These are phyloP conservation scores for Candida mattraensis DNA, from an alignment of 805 yeast species.

Conservation along the genomic window DNA sequence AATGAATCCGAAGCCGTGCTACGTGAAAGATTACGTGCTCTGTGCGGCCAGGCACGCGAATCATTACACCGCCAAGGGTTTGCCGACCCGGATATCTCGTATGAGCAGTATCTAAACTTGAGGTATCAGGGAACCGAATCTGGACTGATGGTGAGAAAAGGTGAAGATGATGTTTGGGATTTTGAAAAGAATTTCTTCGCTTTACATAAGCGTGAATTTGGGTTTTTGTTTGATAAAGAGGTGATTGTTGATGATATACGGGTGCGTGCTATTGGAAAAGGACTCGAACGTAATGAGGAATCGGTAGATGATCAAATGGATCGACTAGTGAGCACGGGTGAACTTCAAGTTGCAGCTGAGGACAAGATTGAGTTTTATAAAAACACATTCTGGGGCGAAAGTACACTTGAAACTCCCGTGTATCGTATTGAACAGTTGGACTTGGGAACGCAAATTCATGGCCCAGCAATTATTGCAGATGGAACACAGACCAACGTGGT, in stretches of 20 bases:
- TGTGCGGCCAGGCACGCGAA: constrained; percentile 43
- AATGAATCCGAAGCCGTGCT: constrained; percentile 36
- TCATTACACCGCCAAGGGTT: constrained; percentile 57
- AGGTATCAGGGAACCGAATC: constrained; percentile 91
- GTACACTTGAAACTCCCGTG: constrained; percentile 50
- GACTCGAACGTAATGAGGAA: constrained; percentile 40
- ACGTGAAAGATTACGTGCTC: constrained; percentile 42
- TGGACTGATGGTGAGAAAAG: constrained; percentile 61
- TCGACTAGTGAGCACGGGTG: constrained; percentile 28
- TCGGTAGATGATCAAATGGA: constrained; percentile 53
- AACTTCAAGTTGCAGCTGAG: constrained; percentile 24
- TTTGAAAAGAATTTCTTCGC: constrained; percentile 48
- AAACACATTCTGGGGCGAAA: constrained; percentile 57
- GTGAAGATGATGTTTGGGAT: constrained; percentile 26
- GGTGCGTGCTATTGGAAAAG: constrained; percentile 71
- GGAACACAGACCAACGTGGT: constrained; percentile 78
- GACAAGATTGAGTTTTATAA: constrained; percentile 38
- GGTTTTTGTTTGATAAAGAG: constrained; percentile 59
- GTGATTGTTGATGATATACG: constrained; percentile 72
- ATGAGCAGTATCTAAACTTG: constrained; percentile 71
- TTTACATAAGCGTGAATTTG: constrained; percentile 69
- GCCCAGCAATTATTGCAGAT: constrained; percentile 80
- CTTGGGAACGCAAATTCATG: constrained; percentile 53
- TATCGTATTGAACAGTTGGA: constrained; percentile 53
- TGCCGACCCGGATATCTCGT: constrained; percentile 39